Evolutionary conservation across 169 alveolate species (phyloP), one percentile per base, ranked within the genome.

Genomic region (Haemoproteus tartakovskyi): DNA sequence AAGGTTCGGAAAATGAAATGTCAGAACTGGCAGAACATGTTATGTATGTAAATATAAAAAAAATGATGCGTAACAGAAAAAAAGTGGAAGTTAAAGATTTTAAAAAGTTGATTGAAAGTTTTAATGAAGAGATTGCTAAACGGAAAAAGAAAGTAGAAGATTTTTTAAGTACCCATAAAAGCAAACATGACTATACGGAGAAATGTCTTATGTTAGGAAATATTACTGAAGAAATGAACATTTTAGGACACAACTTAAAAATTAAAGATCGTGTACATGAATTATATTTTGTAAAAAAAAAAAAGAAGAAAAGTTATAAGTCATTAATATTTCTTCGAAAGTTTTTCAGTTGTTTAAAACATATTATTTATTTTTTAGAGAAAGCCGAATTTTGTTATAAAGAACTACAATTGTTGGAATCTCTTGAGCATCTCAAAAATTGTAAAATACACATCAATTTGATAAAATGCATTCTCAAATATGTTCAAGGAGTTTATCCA

Each of bases 121-220:
- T 57, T 37, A 51, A 62, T 14, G 64, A 61, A 2, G 84, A 56
- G 57, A 81, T 81, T 26, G 51, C 36, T 26, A 26, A 52, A 48
- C 57, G 78, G 47, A 54, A 48, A 22, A 67, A 48, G 62, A 48
- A 60, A n/a, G 45, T 79, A 33, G 74, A 79, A 79, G 40, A 2
- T 18, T 63, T 79, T 24, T 47, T 63, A 3, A 46, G 57, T 57
- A 61, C 60, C 37, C 54, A 67, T 33, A 63, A 79, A 38, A 61
- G 45, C 43, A 50, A 60, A 56, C 43, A 79, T 50, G 80, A 79
- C 40, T 79, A 63, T 51, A 63, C 47, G 21, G 74, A 60, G n/a
- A 37, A 79, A 45, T 45, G 21, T 18, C 46, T 56, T 38, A 37
- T 79, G 60, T 22, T 50, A 79, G 67, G 50, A 26, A 47, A 67